These are phyloP conservation scores for Sisymbrium irio DNA, from an alignment of 345 rosid genomes.

Conservation along the genomic window DNA sequence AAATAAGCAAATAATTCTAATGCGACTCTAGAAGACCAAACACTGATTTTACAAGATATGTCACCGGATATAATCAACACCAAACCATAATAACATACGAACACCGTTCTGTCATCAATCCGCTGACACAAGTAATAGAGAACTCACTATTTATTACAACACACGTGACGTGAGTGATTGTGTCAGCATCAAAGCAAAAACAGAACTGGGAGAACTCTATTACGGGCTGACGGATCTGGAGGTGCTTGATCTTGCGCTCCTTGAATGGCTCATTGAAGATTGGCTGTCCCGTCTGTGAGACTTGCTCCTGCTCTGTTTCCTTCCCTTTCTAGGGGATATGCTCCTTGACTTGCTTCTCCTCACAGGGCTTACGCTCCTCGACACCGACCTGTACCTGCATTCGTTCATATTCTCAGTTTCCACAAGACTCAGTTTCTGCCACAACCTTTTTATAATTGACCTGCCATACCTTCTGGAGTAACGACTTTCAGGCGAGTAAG, in stretches of 20 bases:
- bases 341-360: constrained; percentile 36
- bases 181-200: not conserved
- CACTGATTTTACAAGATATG: no score
- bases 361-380: constrained; percentile 42
- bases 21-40: not conserved
- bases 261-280: constrained; percentile 35
- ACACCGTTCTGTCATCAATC: not conserved
- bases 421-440: no score
- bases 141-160: not conserved
- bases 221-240: constrained; percentile 61
- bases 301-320: constrained; percentile 36
- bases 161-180: not conserved
- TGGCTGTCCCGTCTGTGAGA: constrained; percentile 29
- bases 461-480: constrained; percentile 21
- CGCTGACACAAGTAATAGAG: not conserved
- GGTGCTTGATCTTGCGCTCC: constrained; percentile 59
- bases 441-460: no score
- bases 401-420: no score
- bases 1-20: not conserved
- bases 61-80: not conserved
- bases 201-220: not conserved
- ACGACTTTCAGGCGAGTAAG: constrained; percentile 37
- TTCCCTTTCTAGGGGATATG: constrained; percentile 32
- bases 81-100: not conserved
- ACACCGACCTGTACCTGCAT: constrained; percentile 45